Evolutionary conservation across 805 yeast species (phyloP), one percentile per base, ranked within the genome.

Genomic region (Blastobotrys parvus): DNA sequence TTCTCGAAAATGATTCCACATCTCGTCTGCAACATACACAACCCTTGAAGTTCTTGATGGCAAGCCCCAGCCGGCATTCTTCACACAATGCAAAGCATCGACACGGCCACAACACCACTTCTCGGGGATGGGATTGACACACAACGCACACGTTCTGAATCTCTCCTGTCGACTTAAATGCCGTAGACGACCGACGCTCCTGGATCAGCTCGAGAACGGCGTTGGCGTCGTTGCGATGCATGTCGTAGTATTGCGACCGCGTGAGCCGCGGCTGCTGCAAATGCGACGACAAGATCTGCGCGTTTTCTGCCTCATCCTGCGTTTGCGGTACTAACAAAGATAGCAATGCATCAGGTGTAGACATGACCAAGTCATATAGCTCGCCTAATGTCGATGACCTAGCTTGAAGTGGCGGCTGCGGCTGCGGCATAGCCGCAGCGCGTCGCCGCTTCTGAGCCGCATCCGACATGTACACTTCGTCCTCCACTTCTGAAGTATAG

Each of bases 41-140:
- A 0, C 80, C 81, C 45, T 74, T 75, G 56, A 81, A 80, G 10
- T 83, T 82, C 47, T 88, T 72, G 27, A 80, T 64, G 5, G 85
- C 86, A 41, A 89, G 68, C 15, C 82, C 75, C 8, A 79, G 66
- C 15, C 97, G 71, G 57, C 97, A 89, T 20, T 75, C 72, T 50
- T 88, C 95, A 61, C 97, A 89, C 3, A 89, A 68, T 0, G 95
- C 88, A 44, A 89, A 75, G 60, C 97, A 89, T 53, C 78, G 75
- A 58, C 97, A 89, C 0, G 97, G 97, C 97, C 97, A 89, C 2
- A 90, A 67, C 6, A 89, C 78, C 34, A 89, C 75, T 45, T 81
- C 83, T 50, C 96, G 70, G 3, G 78, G 74, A 45, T 81, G 77
- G 3, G 72, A 69, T 52, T 82, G 90, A 59, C 97, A 89, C 2